Base-by-base conservation (phyloP, 2,329 filamentous ascomycete species). In the Emmonsia crescens region DNA sequence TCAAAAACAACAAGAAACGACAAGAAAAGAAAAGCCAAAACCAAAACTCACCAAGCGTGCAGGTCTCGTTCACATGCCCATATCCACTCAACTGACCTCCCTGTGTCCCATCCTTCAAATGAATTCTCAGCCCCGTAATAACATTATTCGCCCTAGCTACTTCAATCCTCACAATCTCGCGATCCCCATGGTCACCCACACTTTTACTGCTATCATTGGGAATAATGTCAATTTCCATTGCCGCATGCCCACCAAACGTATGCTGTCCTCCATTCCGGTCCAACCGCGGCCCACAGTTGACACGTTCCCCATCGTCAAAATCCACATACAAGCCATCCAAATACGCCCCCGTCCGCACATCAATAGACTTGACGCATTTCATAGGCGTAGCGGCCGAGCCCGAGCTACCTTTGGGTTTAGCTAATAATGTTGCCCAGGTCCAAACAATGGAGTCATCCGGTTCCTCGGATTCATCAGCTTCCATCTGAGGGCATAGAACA, bases 281-380 rank as follows among this genome's bases (percentile, higher is more conserved):
- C 1, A 62, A 61, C 16, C 69, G 67, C 0, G 73, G 74, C 0
- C 79, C 78, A 66, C 78, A 80, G 33, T 78, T 76, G 16, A 74
- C 72, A 10, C 65, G 67, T n/a, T 72, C 70, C 9, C 77, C 78
- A 60, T 80, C 78, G 52, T 68, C 69, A 64, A 78, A 81, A 63
- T 77, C 70, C 2, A 81, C 74, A 38, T 77, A 72, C 5, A 75
- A 78, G 31, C 79, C 78, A 59, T 81, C 78, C 48, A 80, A 74
- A 6, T 69, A 66, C 48, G 68, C 72, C 3, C 79, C 79, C 5
- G 80, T 75, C 1, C 78, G 72, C 2, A 80, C 65, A 63, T 81
- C 79, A 33, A 82, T 76, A 19, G 69, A 57, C 19, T 31, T 46
- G 56, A 57, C 38, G 10, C 8, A n/a, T 54, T 54, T 54, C 29